Percentiles rank a stretch among this genome's conserved stretches.
Evolutionary conservation across 192 early-diverging fungal species (phyloP).

Genomic region (Mortierella hygrophila): DNA sequence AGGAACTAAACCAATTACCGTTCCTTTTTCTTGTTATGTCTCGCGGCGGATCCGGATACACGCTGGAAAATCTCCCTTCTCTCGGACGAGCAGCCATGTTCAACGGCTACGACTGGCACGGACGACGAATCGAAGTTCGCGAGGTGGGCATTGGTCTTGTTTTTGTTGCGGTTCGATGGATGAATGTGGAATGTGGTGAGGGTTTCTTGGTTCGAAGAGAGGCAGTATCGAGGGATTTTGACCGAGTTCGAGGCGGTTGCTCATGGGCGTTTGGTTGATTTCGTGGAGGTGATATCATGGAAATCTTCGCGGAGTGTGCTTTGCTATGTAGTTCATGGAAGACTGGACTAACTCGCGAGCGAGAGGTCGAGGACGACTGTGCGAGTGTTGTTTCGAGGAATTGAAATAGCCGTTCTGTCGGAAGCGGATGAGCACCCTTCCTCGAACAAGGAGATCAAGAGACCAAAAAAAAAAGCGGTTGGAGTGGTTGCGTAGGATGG

Average conservation of each 20-base stretch:
- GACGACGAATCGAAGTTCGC: conserved; percentile 79
- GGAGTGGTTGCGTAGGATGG: not conserved
- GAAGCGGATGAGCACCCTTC: not conserved
- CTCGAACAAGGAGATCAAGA: not conserved
- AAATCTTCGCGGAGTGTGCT: conserved; percentile 5
- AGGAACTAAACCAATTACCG: conserved; percentile 12
- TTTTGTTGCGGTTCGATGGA: conserved; percentile 7
- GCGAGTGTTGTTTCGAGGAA: not conserved
- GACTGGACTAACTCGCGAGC: not conserved
- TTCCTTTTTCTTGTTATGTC: conserved; percentile 11
- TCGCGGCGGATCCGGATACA: conserved; percentile 4
- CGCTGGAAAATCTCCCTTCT: conserved; percentile 34
- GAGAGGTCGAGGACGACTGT: not conserved
- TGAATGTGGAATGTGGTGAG: not conserved
- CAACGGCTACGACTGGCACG: conserved; percentile 83
- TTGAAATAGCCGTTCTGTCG: conserved; percentile 6
- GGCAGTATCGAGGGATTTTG: not conserved
- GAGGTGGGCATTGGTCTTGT: conserved; percentile 66
- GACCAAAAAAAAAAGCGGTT: conserved; percentile 3
- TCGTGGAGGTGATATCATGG: not conserved
- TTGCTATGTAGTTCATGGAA: not conserved
- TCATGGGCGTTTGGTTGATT: not conserved
- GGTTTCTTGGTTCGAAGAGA: not conserved
- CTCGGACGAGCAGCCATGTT: conserved; percentile 72
- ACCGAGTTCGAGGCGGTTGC: not conserved